phyloP scores from a whole-genome alignment of 352 stramenopile genomes.

The Pythium angustatum region DNA sequence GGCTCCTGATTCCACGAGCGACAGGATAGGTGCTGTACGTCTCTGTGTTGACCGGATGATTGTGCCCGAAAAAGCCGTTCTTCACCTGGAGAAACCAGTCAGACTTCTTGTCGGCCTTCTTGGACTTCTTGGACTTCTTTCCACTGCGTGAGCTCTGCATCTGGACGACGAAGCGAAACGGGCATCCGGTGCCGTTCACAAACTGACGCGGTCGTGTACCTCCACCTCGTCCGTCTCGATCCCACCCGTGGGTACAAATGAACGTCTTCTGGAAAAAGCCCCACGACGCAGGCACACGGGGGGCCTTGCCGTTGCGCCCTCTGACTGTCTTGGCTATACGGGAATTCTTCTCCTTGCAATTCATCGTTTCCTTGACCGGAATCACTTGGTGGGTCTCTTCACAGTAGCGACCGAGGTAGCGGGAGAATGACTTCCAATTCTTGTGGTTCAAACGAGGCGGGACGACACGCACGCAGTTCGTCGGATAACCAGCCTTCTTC shows the following conservation, averaged over 20 bases:
- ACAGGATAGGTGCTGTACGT: background rate
- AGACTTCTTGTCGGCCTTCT: background rate
- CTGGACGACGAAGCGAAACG: slow-evolving; percentile 7
- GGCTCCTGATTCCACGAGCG: background rate
- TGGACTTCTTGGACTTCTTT: background rate
- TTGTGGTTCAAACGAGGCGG: background rate
- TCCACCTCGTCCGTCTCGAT: background rate
- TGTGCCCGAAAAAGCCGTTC: slow-evolving; percentile 2
- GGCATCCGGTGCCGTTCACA: background rate
- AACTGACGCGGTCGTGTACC: background rate
- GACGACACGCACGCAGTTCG: background rate
- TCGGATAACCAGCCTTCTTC: background rate
- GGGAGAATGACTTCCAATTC: background rate
- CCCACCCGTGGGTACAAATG: slow-evolving; percentile 8
- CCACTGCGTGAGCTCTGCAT: background rate
- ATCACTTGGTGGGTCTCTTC: background rate
- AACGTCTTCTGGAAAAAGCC: background rate
- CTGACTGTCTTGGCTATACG: background rate
- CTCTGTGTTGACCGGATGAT: background rate
- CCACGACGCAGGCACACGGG: background rate
- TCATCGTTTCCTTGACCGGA: background rate
- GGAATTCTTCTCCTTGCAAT: background rate
- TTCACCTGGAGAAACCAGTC: background rate
- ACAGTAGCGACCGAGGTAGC: background rate
- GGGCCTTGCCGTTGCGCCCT: background rate